A percentile compares a stretch with the other conserved stretches of the same genome.
These are phyloP conservation scores for Gossypium bickii DNA, from an alignment of 345 rosid species.

Conservation along the genomic window DNA sequence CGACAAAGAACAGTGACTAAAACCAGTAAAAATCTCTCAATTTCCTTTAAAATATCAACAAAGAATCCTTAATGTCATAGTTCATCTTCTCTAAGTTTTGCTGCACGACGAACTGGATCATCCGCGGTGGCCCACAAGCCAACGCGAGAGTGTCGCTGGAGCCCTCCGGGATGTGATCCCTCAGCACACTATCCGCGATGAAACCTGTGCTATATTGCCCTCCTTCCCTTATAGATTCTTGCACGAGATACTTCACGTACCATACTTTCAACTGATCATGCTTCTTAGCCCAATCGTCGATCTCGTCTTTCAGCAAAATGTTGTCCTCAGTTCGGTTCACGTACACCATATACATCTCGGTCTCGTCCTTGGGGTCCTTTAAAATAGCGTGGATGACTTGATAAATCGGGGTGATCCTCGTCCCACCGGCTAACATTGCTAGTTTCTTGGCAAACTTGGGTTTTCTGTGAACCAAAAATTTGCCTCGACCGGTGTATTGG, in stretches of 20 bases:
- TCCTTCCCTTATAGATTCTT: constrained; percentile 47
- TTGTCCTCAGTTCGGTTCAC: constrained; percentile 87
- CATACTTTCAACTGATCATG: constrained; percentile 66
- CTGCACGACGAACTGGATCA: constrained; percentile 79
- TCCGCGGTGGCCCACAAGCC: constrained; percentile 95
- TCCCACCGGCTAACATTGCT: constrained; percentile 88
- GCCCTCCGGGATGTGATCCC: constrained; percentile 66
- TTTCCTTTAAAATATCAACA: constrained; percentile 50
- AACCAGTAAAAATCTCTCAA: neutral
- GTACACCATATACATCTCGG: constrained; percentile 77
- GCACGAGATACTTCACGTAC: constrained; percentile 50
- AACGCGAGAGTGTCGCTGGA: constrained; percentile 53
- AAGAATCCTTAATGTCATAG: constrained; percentile 58
- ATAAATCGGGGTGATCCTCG: constrained; percentile 86
- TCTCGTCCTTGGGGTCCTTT: constrained; percentile 67
- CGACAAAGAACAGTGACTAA: neutral
- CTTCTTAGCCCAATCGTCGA: constrained; percentile 69
- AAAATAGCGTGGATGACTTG: constrained; percentile 80
- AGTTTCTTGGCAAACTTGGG: constrained; percentile 74
- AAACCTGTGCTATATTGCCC: constrained; percentile 76
- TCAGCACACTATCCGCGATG: constrained; percentile 54
- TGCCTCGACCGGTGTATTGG: constrained; percentile 64
- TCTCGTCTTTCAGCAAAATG: constrained; percentile 67
- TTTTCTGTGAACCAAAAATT: constrained; percentile 64
- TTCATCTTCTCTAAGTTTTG: constrained; percentile 91